A percentile compares a stretch with the other conserved stretches of the same genome.
Conservation (phyloP, 148 eudicot genomes). For the Rhododendron vialii region DNA sequence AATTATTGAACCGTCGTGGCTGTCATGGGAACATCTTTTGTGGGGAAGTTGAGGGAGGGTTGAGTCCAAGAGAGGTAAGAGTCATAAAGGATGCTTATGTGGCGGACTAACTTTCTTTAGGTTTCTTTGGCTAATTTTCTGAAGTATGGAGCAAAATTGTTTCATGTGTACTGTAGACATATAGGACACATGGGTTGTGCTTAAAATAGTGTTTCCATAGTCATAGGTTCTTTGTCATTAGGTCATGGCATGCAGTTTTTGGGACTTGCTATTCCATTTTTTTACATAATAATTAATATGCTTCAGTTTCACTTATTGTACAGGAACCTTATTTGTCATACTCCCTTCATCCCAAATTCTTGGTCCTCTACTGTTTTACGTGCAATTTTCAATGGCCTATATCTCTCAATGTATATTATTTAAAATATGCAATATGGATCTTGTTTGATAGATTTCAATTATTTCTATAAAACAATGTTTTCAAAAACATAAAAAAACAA, state of each 20-base stretch:
- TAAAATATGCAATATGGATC: no score
- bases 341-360: no score
- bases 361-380: no score
- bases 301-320: background rate
- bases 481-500: no score
- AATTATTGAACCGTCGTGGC: background rate
- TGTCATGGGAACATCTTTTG: background rate
- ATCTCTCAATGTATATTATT: no score
- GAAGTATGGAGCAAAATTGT: background rate
- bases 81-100: background rate
- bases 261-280: background rate
- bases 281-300: background rate
- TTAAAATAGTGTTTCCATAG: background rate
- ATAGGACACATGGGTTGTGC: background rate
- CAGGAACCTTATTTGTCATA: background rate
- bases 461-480: no score
- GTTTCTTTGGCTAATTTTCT: background rate
- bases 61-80: background rate
- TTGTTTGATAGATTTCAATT: no score
- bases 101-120: background rate
- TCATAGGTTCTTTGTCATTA: background rate
- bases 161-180: background rate
- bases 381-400: no score
- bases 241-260: background rate
- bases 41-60: background rate